Base-by-base conservation (phyloP, 1,284 basidiomycete species). In the Cryptococcus jaspeensis region DNA sequence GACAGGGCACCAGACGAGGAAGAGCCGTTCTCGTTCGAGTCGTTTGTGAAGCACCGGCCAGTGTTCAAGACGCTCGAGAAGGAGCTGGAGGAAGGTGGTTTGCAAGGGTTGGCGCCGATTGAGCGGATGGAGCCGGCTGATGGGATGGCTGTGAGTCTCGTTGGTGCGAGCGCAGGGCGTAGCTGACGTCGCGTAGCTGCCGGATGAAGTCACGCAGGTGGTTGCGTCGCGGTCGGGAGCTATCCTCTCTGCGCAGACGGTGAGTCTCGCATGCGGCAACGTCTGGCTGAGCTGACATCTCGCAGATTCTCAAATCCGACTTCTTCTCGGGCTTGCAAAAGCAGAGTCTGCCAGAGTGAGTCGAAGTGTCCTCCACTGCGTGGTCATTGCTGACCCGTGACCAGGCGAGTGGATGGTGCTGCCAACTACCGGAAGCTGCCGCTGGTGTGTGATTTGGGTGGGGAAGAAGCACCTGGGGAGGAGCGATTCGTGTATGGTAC, bases 31-130 rank as follows among this genome's bases (percentile, higher is more conserved):
- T 85, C 82, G 2, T 88, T 96, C 49, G 90, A 89, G 67, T 83
- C 81, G 3, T 96, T 88, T 65, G 87, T 95, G 37, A 85, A 87
- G 71, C 84, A 84, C 61, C 81, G 89, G 41, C 92, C 92, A 84
- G 96, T 99, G 15, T 92, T 99, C 78, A 89, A 89, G 71, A 99
- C 96, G 0, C 94, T 99, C 60, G 86, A 95, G 76, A 92, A 90
- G 62, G 96, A 99, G 65, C 83, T 99, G 44, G 79, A 86, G 41
- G 83, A 83, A n/a, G 87, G 91, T 38, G 88, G 88, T 15, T 75
- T 92, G 44, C 83, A 88, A 55, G 87, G 89, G 1, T 79, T 99
- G 56, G 89, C 87, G 62, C 94, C 95, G 3, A 81, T 99, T 12
- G 89, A 91, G 61, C 83, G 88, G 16, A 84, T 87, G 32, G 86